Base-by-base conservation (phyloP, 2,329 filamentous ascomycete species). In the Phoma sp. region DNA sequence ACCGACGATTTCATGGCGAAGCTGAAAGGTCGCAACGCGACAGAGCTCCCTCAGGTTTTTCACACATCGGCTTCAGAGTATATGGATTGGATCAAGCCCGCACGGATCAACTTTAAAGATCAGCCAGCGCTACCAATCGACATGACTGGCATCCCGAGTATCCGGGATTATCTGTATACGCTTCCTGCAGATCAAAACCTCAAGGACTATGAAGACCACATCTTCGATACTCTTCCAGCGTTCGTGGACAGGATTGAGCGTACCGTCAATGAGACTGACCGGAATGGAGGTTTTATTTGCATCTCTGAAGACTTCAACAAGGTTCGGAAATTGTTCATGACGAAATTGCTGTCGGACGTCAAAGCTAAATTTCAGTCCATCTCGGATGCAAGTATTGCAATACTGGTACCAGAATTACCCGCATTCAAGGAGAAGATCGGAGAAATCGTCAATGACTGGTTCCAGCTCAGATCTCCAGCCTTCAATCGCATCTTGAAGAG, bases 51-150 rank as follows among this genome's bases (percentile, higher is more conserved):
- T 1, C 42, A 62, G 5, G 43, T 56, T 0, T 54, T 60, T 13
- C 61, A 68, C 27, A 41, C 56, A 0, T 66, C 65, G 2, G 50
- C 65, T 1, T 36, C 59, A 0, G 59, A 65, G 0, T 66, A 68
- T 14, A 62, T 65, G 61, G 36, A 49, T 0, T 66, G 57, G 60
- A 63, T 65, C 10, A 57, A 54, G 37, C 33, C 25, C 25, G 25
- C 25, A 5, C 25, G 25, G 8, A 27, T 27, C 8, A 27, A 4
- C 23, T 4, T 25, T 35, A 40, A 25, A 0, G 38, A 54, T 9
- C 59, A 60, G 27, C 60, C 64, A 2, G 42, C 58, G 1, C 24
- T 66, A 2, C 41, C 47, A 0, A 52, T 61, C 0, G 52, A 55
- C 4, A 30, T 47, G 22, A 68, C 62, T 10, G 62, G 62, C 2